Conservation (phyloP, 2,329 filamentous ascomycete genomes). For the Plenodomus tracheiphilus region DNA sequence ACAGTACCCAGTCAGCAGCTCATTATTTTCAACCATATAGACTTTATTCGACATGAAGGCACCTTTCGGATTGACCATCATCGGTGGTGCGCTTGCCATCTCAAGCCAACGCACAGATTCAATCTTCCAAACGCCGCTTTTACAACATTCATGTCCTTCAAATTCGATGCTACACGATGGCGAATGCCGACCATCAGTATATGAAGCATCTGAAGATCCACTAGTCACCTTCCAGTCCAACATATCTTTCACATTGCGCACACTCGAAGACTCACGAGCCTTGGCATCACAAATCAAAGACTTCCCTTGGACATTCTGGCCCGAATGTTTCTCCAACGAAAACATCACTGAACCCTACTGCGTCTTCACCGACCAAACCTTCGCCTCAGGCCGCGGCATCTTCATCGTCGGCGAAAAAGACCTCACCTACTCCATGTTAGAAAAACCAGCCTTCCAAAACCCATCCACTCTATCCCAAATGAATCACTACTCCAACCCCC, state of each 20-base stretch:
- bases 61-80: conserved; percentile 20
- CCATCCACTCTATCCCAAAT: conserved; percentile 19
- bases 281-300: conserved; percentile 20
- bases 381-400: conserved; percentile 38
- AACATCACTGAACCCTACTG: conserved; percentile 32
- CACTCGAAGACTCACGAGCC: conserved; percentile 26
- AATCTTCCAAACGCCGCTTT: conserved; percentile 22
- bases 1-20: not conserved
- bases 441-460: conserved; percentile 34
- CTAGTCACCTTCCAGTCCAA: conserved; percentile 24
- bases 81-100: conserved; percentile 27
- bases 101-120: conserved; percentile 23
- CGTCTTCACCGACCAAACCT: conserved; percentile 34
- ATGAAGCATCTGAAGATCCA: conserved; percentile 4
- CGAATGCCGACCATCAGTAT: conserved; percentile 24
- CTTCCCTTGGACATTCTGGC: conserved; percentile 41
- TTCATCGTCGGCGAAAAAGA: conserved; percentile 32
- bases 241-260: conserved; percentile 12
- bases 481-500: conserved; percentile 32
- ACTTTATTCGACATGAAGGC: conserved; percentile 23
- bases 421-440: conserved; percentile 31
- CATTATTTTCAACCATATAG: not conserved
- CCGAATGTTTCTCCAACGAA: conserved; percentile 36
- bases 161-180: conserved; percentile 25
- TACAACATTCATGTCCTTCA: conserved; percentile 30